These are phyloP conservation scores for Hanseniaspora meyeri DNA, from an alignment of 805 yeast genomes.

Conservation along the genomic window DNA sequence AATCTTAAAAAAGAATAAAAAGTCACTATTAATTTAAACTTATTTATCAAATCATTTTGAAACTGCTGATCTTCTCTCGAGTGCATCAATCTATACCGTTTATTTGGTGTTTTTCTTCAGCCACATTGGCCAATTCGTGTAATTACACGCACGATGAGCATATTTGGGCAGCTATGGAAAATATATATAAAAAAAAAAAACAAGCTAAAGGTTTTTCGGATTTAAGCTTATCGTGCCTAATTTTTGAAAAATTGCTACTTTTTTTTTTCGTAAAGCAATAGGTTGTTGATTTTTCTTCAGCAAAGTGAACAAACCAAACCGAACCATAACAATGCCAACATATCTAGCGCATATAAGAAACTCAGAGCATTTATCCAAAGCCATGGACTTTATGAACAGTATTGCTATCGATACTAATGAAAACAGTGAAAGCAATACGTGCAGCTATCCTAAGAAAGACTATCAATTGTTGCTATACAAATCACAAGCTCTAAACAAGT, in stretches of 20 bases:
- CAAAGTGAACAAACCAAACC: neutral
- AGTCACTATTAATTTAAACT: slow-evolving; percentile 32
- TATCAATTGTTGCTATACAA: slow-evolving; percentile 6
- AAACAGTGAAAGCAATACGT: neutral
- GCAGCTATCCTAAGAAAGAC: slow-evolving; percentile 3
- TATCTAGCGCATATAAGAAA: slow-evolving; percentile 1
- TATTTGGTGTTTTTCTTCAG: neutral
- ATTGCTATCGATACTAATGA: neutral
- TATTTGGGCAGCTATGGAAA: neutral
- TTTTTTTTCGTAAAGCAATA: neutral
- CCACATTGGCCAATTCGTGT: no score
- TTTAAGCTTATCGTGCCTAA: neutral
- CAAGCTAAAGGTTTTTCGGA: neutral
- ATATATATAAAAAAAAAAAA: no score
- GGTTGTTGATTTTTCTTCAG: no score
- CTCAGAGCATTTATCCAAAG: neutral
- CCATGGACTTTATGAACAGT: slow-evolving; percentile 6
- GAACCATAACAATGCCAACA: neutral
- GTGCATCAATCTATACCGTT: neutral
- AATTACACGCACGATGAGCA: no score
- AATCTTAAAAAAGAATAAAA: slow-evolving; percentile 43
- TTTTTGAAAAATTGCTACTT: no score
- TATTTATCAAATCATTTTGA: neutral
- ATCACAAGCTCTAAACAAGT: slow-evolving; percentile 6
- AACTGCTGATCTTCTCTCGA: neutral